Evolutionary conservation across 2,329 filamentous ascomycete genomes (phyloP).

Genomic region (Penicillium sp.): DNA sequence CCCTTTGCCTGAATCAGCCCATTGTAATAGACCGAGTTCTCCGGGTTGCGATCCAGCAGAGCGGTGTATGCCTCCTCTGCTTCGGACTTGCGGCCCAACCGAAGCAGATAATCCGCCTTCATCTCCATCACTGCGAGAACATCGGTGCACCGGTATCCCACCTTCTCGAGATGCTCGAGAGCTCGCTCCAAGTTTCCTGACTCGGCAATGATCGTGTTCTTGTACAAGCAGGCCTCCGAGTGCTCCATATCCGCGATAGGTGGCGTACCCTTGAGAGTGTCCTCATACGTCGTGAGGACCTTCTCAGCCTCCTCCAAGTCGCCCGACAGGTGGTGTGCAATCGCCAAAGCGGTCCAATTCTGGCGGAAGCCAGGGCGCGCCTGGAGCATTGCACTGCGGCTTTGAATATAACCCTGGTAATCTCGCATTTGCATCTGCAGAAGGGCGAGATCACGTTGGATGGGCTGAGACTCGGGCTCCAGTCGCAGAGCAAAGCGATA

Average conservation of each 20-base stretch:
- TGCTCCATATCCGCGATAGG: constrained; percentile 82
- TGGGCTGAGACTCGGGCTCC: constrained; percentile 92
- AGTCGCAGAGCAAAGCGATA: constrained; percentile 94
- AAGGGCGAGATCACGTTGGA: constrained; percentile 88
- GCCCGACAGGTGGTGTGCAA: constrained; percentile 88
- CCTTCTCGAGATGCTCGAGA: constrained; percentile 78
- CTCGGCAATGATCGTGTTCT: constrained; percentile 92
- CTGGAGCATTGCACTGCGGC: constrained; percentile 83
- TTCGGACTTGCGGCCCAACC: constrained; percentile 75
- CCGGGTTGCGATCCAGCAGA: constrained; percentile 82
- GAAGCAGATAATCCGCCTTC: constrained; percentile 78
- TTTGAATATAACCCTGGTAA: constrained; percentile 90
- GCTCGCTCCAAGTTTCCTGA: constrained; percentile 80
- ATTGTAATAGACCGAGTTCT: constrained; percentile 84
- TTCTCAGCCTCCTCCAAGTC: constrained; percentile 85
- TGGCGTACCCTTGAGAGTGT: constrained; percentile 81
- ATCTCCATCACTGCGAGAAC: constrained; percentile 82
- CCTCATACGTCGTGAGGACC: constrained; percentile 87
- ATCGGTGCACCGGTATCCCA: constrained; percentile 78
- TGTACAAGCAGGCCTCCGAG: constrained; percentile 91
- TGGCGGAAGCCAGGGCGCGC: constrained; percentile 78
- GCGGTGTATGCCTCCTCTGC: constrained; percentile 78
- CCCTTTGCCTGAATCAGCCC: constrained; percentile 70
- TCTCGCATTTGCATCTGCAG: constrained; percentile 97
- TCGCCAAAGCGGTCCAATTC: constrained; percentile 97